A percentile compares a stretch with the other conserved stretches of the same genome.
phyloP scores from a whole-genome alignment of 2,329 filamentous ascomycete species.

The Pseudogymnoascus sp. region DNA sequence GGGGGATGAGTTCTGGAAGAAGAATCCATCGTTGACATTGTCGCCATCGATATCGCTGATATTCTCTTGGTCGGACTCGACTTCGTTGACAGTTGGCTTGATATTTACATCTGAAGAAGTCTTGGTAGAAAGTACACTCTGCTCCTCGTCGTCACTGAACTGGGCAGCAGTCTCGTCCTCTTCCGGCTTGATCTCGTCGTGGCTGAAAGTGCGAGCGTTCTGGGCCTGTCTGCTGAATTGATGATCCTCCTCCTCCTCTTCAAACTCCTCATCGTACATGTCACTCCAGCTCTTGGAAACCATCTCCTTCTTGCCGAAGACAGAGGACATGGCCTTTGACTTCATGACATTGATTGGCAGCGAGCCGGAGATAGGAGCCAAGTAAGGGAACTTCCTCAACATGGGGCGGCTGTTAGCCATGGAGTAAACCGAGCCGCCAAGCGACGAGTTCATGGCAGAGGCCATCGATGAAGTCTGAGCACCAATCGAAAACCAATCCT shows the following conservation, averaged over 20 bases:
- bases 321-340: constrained; percentile 60
- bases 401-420: constrained; percentile 43
- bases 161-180: constrained; percentile 36
- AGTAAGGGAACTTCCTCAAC: constrained; percentile 37
- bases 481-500: constrained; percentile 73
- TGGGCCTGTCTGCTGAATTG: constrained; percentile 52
- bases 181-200: constrained; percentile 47
- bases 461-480: constrained; percentile 74
- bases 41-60: constrained; percentile 54
- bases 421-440: constrained; percentile 76
- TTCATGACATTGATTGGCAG: constrained; percentile 75
- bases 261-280: constrained; percentile 87
- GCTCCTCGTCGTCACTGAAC: constrained; percentile 31
- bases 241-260: constrained; percentile 61
- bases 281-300: constrained; percentile 99
- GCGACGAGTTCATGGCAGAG: constrained; percentile 74
- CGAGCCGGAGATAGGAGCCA: constrained; percentile 56
- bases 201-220: constrained; percentile 65
- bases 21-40: constrained; percentile 61
- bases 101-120: constrained; percentile 46
- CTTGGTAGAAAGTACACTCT: constrained; percentile 31
- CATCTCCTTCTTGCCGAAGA: constrained; percentile 71
- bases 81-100: constrained; percentile 32
- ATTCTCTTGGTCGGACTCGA: constrained; percentile 32
- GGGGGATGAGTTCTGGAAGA: constrained; percentile 60